Base-by-base conservation (phyloP, 805 yeast genomes). In the Zygoascus biomembranicola region DNA sequence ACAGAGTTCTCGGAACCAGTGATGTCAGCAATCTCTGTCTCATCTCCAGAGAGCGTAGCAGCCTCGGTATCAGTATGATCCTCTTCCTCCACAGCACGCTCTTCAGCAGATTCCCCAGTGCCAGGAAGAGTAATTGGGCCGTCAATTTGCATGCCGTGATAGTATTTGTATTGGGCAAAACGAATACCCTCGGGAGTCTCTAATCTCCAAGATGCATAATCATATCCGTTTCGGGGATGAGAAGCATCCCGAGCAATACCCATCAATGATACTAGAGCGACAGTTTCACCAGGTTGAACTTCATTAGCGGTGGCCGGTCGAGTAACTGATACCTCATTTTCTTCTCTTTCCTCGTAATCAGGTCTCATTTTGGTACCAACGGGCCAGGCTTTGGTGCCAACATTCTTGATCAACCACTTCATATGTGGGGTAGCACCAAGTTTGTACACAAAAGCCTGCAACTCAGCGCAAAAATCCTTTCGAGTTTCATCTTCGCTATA, bases 371-470 rank as follows among this genome's bases (percentile, higher is more conserved):
- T 8, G 9, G 50, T 43, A n/a, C 57, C 57, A 18, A 16, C 41
- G 1, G 58, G 55, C 61, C 61, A 58, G 3, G 54, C 32, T 13
- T 44, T 37, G 20, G 55, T 45, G 31, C 61, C 61, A 5, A 50
- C 53, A 50, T 58, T 58, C 32, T 39, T 49, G 26, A 53, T 49
- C 19, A 26, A 23, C 49, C 39, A 32, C 20, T 9, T 18, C 39
- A 46, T 46, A 9, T 8, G 19, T 9, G 13, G 31, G n/a, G 11
- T 16, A 9, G 18, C 9, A 19, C 9, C 18, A 39, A 31, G 31
- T 5, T 14, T 19, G 26, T 42, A 42, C 13, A 5, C 23, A 18
- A 46, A 46, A n/a, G 14, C 31, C 10, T 8, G 3, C 35, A 41
- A 19, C 28, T 23, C 8, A 14, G 45, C 52, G 23, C 51, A 48